Evolutionary conservation across 1,284 basidiomycete species (phyloP), one percentile per base, ranked within the genome.

Genomic region (Microbotryum lychnidis-dioicae): DNA sequence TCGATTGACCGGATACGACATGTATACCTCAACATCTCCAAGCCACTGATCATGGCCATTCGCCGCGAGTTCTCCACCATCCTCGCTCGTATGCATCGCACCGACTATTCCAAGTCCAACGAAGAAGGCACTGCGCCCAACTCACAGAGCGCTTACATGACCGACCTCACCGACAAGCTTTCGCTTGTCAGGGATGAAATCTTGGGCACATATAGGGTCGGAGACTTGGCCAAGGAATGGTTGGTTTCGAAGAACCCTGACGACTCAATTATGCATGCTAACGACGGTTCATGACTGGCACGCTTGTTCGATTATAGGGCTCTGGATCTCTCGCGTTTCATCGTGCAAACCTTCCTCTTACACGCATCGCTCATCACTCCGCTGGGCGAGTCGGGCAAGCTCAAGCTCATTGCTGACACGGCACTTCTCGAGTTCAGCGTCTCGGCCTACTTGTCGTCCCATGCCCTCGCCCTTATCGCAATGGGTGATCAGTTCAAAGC

Each of bases 341-440:
- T 87, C 31, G 85, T 94, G 54, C 81, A 82, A 66, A 86, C 84
- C 2, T 97, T 97, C 76, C 82, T 97, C 10, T 75, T 96, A 54
- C 90, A 97, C 72, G 86, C 87, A 14, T 91, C 89, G 20, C 89
- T 97, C 58, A 86, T 87, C 14, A 84, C 84, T 68, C 91, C 91
- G 0, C 79, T 96, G 5, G 86, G 88, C 16, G 93, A 97, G 77
- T 83, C 82, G 62, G 89, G 91, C 2, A 93, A 93, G 73, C 80
- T 97, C 44, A 89, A 92, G 75, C 79, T 97, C 63, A 90, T 91
- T 58, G 87, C 85, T 57, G 93, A 97, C 74, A 93, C 96, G 90
- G 88, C 93, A 0, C 89, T 92, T 74, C 81, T 97, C 57, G 94
- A 97, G 76, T 94, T 97, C 74, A 84, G 87, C 7, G 55, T 75